Percentiles rank a stretch among this genome's conserved stretches.
Evolutionary conservation across 352 stramenopile species (phyloP).

Genomic region (Globisporangium lucens): DNA sequence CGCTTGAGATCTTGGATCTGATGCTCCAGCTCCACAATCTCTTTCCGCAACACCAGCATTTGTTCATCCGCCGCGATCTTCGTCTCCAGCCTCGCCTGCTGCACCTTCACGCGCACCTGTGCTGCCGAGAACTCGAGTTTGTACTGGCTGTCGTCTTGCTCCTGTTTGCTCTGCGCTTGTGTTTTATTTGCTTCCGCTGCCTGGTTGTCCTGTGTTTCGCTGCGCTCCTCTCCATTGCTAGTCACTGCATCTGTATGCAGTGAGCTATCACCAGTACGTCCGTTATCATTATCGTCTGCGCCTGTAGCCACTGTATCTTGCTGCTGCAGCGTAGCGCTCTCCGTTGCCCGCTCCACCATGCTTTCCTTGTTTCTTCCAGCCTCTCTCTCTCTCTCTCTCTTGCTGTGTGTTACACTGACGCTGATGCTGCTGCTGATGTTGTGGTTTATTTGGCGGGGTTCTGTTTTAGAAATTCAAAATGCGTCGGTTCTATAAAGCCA

Average conservation of each 20-base stretch:
- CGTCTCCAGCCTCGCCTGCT: conserved; percentile 50
- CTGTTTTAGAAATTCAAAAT: conserved; percentile 10
- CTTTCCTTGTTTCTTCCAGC: not conserved
- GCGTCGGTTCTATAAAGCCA: conserved; percentile 4
- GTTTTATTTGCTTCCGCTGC: not conserved
- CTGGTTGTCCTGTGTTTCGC: not conserved
- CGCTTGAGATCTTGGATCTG: conserved; percentile 16
- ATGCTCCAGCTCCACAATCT: conserved; percentile 40
- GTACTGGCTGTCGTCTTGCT: conserved; percentile 22
- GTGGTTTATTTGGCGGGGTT: not conserved
- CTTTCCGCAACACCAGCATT: conserved; percentile 36
- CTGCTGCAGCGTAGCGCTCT: not conserved
- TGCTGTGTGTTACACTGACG: not conserved
- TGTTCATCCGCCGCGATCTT: conserved; percentile 52
- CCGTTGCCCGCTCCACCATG: not conserved
- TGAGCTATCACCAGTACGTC: not conserved
- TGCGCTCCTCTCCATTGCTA: not conserved
- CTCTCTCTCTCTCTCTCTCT: not conserved
- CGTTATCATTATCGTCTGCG: not conserved
- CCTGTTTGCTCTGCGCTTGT: not conserved
- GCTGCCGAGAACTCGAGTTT: conserved; percentile 33
- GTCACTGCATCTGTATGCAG: not conserved
- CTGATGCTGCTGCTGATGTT: not conserved
- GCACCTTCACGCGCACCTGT: conserved; percentile 49
- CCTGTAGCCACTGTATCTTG: not conserved